These are phyloP conservation scores for Tetrapisispora pingtungensis DNA, from an alignment of 805 yeast species.

Conservation along the genomic window DNA sequence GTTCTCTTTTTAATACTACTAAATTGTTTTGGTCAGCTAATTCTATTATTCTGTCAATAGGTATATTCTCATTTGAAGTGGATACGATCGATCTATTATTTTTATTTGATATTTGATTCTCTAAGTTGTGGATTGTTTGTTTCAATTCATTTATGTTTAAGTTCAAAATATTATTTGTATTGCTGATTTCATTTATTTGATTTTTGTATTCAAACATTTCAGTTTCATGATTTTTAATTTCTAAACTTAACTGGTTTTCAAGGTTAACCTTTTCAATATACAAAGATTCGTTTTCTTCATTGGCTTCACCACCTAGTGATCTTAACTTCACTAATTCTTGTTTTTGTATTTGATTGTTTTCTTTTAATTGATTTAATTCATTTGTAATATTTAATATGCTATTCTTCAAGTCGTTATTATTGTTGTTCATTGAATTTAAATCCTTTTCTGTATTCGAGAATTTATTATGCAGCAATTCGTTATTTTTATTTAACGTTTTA, in stretches of 20 bases:
- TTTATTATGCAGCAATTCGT: constrained; percentile 23
- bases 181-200: constrained; percentile 2
- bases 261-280: constrained; percentile 25
- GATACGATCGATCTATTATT: background rate
- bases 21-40: background rate
- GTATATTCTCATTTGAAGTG: no score
- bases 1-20: constrained; percentile 8
- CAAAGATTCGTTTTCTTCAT: constrained; percentile 2
- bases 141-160: constrained; percentile 61
- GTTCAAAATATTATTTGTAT: constrained; percentile 28
- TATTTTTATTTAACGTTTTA: constrained; percentile 31
- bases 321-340: background rate
- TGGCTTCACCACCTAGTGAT: background rate
- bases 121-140: no score
- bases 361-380: constrained; percentile 3
- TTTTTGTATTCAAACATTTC: constrained; percentile 39
- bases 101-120: background rate
- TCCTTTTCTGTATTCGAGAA: constrained; percentile 9
- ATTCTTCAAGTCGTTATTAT: constrained; percentile 4
- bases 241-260: constrained; percentile 38
- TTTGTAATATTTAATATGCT: background rate
- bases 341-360: background rate
- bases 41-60: background rate
- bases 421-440: constrained; percentile 3
- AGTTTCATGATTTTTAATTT: constrained; percentile 59